A percentile compares a stretch with the other conserved stretches of the same genome.
phyloP scores from a whole-genome alignment of 1,284 basidiomycete genomes.

The Sanghuangporus baumii region DNA sequence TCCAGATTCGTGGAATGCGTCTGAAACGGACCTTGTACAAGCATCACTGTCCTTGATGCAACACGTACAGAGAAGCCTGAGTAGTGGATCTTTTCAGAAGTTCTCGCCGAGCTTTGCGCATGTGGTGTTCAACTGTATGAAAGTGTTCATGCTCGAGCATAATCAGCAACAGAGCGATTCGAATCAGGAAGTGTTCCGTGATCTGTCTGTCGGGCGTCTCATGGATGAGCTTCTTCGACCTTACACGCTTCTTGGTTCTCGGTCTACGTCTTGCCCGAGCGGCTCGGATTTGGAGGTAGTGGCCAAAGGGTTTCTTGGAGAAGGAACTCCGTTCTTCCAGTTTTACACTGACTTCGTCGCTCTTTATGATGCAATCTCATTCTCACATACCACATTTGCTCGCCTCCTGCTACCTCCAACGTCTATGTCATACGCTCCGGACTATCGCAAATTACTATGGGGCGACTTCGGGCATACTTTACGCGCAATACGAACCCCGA shows the following conservation, averaged over 20 bases:
- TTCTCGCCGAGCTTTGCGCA: slow-evolving; percentile 49
- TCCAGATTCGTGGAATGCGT: slow-evolving; percentile 73
- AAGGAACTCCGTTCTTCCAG: slow-evolving; percentile 82
- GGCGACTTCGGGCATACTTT: slow-evolving; percentile 65
- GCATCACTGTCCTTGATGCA: slow-evolving; percentile 56
- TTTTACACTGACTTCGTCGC: slow-evolving; percentile 90
- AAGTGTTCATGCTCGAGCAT: slow-evolving; percentile 94
- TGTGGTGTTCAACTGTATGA: slow-evolving; percentile 77
- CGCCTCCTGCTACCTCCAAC: slow-evolving; percentile 74
- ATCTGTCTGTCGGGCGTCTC: slow-evolving; percentile 48
- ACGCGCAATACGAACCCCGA: slow-evolving; percentile 47
- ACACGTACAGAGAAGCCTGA: slow-evolving; percentile 24
- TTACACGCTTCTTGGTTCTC: slow-evolving; percentile 34
- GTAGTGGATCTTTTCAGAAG: slow-evolving; percentile 25
- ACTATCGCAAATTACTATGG: slow-evolving; percentile 87
- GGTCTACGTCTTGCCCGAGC: background rate
- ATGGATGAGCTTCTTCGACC: slow-evolving; percentile 60
- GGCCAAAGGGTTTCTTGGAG: slow-evolving; percentile 57
- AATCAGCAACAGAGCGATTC: slow-evolving; percentile 49
- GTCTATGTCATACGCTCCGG: slow-evolving; percentile 69
- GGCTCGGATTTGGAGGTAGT: slow-evolving; percentile 49
- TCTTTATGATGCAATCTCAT: slow-evolving; percentile 88
- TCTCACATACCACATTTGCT: slow-evolving; percentile 75
- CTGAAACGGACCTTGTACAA: slow-evolving; percentile 75
- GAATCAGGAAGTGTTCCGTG: slow-evolving; percentile 66